Percentiles rank a stretch among this genome's conserved stretches.
phyloP scores from a whole-genome alignment of 2,329 filamentous ascomycete genomes.

The Exophiala lecanii-corni region DNA sequence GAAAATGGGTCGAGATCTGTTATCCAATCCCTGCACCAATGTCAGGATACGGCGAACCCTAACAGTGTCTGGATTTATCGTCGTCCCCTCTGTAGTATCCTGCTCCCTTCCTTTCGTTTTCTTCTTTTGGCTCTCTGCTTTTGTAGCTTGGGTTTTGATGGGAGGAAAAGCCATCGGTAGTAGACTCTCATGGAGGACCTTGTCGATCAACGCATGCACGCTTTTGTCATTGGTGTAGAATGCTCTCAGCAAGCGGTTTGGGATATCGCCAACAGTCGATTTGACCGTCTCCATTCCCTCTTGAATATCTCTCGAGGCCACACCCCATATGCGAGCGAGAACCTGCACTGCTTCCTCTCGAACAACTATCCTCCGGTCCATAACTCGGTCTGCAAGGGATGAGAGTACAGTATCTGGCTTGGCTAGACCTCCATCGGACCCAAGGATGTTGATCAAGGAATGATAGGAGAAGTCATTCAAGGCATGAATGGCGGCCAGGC shows the following conservation, averaged over 20 bases:
- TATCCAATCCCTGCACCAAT: slow-evolving; percentile 72
- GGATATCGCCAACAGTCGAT: slow-evolving; percentile 72
- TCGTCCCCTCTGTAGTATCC: slow-evolving; percentile 35
- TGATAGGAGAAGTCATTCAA: slow-evolving; percentile 76
- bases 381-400: slow-evolving; percentile 79
- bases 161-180: slow-evolving; percentile 86
- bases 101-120: slow-evolving; percentile 37
- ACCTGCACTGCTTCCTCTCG: slow-evolving; percentile 82
- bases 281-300: slow-evolving; percentile 73
- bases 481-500: slow-evolving; percentile 80
- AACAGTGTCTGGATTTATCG: slow-evolving; percentile 53
- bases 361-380: slow-evolving; percentile 76
- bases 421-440: slow-evolving; percentile 66
- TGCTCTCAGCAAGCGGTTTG: slow-evolving; percentile 77
- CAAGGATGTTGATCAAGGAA: slow-evolving; percentile 77
- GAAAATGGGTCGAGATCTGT: slow-evolving; percentile 77
- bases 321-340: slow-evolving; percentile 86
- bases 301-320: slow-evolving; percentile 79
- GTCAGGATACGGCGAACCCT: slow-evolving; percentile 80
- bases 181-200: slow-evolving; percentile 79
- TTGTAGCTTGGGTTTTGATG: slow-evolving; percentile 50
- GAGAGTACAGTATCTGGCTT: slow-evolving; percentile 73
- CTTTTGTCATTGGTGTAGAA: slow-evolving; percentile 88
- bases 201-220: slow-evolving; percentile 77
- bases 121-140: slow-evolving; percentile 47